These are phyloP conservation scores for Fusarium oxysporum DNA, from an alignment of 2,329 filamentous ascomycete genomes.

Conservation along the genomic window DNA sequence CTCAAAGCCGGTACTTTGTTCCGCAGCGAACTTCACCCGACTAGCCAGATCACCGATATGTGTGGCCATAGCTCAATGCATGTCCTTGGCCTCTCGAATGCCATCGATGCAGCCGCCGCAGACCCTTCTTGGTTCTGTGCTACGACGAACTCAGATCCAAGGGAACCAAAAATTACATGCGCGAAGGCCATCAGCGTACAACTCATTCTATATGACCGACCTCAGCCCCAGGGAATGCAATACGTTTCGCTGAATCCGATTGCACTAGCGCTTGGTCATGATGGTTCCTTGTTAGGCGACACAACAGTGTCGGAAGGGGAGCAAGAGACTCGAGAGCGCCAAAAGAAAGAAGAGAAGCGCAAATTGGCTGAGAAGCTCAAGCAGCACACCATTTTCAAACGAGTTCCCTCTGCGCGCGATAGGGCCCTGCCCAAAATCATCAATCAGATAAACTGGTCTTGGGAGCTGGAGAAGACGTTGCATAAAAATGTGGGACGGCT, in stretches of 20 bases:
- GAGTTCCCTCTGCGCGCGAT: slow-evolving; percentile 83
- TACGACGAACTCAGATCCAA: slow-evolving; percentile 62
- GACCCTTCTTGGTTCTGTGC: slow-evolving; percentile 78
- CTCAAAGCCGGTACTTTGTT: slow-evolving; percentile 86
- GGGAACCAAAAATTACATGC: slow-evolving; percentile 79
- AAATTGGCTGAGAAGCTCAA: slow-evolving; percentile 87
- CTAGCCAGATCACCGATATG: slow-evolving; percentile 82
- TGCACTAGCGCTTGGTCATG: slow-evolving; percentile 84
- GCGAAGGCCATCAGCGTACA: slow-evolving; percentile 80
- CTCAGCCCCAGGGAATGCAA: slow-evolving; percentile 89
- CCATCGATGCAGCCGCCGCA: slow-evolving; percentile 58
- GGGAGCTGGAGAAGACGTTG: slow-evolving; percentile 85
- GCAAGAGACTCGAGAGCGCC: slow-evolving; percentile 73
- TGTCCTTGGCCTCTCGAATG: slow-evolving; percentile 86
- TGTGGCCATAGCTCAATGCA: slow-evolving; percentile 87
- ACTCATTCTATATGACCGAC: slow-evolving; percentile 88
- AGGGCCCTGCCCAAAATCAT: slow-evolving; percentile 82
- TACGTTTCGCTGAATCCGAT: slow-evolving; percentile 95
- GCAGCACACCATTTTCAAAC: slow-evolving; percentile 85
- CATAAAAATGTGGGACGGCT: slow-evolving; percentile 92
- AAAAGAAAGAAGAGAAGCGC: slow-evolving; percentile 68
- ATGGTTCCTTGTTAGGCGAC: slow-evolving; percentile 59
- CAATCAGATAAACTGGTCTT: slow-evolving; percentile 95
- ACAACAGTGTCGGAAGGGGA: slow-evolving; percentile 70
- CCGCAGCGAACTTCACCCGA: slow-evolving; percentile 82